These are phyloP conservation scores for Monosporascus ibericus DNA, from an alignment of 2,329 filamentous ascomycete genomes.

Conservation along the genomic window DNA sequence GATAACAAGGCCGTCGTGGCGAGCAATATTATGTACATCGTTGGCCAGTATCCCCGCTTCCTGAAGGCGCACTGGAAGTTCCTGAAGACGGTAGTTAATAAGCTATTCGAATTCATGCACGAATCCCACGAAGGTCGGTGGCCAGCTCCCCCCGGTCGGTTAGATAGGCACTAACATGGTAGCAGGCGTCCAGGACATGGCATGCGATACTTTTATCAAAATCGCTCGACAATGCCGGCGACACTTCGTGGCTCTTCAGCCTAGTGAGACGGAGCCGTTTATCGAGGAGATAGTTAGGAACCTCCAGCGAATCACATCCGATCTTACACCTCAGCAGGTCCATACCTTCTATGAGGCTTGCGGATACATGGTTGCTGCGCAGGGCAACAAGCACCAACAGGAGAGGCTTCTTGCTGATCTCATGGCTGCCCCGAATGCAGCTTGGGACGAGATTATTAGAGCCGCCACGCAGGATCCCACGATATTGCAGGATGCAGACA, in stretches of 20 bases:
- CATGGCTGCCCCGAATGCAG: conserved; percentile 88
- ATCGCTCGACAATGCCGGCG: conserved; percentile 97
- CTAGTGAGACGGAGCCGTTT: conserved; percentile 90
- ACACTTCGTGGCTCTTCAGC: conserved; percentile 93
- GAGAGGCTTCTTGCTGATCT: conserved; percentile 86
- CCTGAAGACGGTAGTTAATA: conserved; percentile 98
- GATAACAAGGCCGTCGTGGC: conserved; percentile 99
- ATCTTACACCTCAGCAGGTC: conserved; percentile 92
- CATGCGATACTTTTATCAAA: conserved; percentile 99
- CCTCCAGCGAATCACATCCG: conserved; percentile 91
- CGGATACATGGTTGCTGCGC: conserved; percentile 97
- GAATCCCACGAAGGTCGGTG: conserved; percentile 87
- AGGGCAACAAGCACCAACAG: conserved; percentile 90
- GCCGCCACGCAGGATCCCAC: conserved; percentile 78
- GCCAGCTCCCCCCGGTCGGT: not conserved
- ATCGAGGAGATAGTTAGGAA: conserved; percentile 98
- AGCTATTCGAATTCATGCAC: conserved; percentile 99
- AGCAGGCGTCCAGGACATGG: conserved; percentile 94
- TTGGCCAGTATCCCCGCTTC: conserved; percentile 96
- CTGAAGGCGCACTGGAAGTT: conserved; percentile 99
- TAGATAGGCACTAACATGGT: conserved; percentile 18
- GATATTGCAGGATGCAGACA: conserved; percentile 85
- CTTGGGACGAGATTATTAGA: conserved; percentile 93
- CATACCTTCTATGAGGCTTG: conserved; percentile 99
- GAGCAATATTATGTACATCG: conserved; percentile 99